These are phyloP conservation scores for Sporothrix mexicana DNA, from an alignment of 2,329 filamentous ascomycete species.

Conservation along the genomic window DNA sequence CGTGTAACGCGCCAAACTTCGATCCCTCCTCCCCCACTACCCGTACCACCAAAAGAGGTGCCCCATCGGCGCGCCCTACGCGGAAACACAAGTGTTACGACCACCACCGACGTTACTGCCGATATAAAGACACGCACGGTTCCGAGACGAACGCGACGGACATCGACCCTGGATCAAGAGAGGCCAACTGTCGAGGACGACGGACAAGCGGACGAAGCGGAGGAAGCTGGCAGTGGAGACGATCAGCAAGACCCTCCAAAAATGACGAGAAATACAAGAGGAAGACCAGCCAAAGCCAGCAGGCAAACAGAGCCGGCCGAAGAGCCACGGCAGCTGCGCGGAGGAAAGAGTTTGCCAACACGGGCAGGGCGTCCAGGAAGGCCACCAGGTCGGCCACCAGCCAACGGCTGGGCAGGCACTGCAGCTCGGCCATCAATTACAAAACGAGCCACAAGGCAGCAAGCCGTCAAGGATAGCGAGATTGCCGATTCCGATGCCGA, in stretches of 20 bases:
- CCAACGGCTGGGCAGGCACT: not conserved
- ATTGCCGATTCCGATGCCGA: constrained; percentile 32
- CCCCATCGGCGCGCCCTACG: constrained; percentile 41
- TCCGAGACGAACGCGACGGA: not conserved
- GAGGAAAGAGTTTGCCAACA: constrained; percentile 1
- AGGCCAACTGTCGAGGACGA: not conserved
- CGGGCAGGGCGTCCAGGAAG: not conserved
- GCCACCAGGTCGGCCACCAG: not conserved
- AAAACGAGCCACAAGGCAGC: constrained; percentile 24
- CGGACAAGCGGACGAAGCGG: not conserved
- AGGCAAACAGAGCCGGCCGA: not conserved
- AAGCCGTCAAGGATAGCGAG: constrained; percentile 6
- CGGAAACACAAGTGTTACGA: constrained; percentile 16
- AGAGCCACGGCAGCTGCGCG: constrained; percentile 21
- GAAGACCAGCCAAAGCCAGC: not conserved
- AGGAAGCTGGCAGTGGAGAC: not conserved
- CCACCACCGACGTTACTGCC: not conserved
- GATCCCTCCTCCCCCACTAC: constrained; percentile 45
- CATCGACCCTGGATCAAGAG: not conserved
- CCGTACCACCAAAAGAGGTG: constrained; percentile 43
- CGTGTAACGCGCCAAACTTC: constrained; percentile 47
- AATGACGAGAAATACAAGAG: constrained; percentile 12
- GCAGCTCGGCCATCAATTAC: not conserved
- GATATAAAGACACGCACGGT: not conserved
- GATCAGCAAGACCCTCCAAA: not conserved